Evolutionary conservation across 2,329 filamentous ascomycete genomes (phyloP).

Genomic region (Colletotrichum sublineola): DNA sequence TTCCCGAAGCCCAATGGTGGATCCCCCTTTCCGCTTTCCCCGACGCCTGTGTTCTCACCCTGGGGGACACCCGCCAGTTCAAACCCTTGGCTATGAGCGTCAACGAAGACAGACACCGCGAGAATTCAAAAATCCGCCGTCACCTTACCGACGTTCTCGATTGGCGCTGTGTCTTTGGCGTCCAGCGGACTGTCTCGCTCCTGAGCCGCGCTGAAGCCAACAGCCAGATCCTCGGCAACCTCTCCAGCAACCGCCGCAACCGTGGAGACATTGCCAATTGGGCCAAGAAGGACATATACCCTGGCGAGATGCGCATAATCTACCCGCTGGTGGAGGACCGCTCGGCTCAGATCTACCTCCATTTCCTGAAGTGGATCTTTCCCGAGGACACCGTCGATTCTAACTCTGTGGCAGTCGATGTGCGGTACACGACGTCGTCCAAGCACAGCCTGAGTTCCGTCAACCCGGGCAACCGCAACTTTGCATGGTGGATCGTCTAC

Average conservation of each 20-base stretch:
- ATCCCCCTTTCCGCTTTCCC: constrained; percentile 15
- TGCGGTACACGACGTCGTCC: neutral
- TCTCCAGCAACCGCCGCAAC: constrained; percentile 29
- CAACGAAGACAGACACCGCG: neutral
- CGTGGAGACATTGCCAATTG: constrained; percentile 21
- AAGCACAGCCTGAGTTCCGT: constrained; percentile 8
- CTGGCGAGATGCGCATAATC: constrained; percentile 20
- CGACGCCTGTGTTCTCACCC: constrained; percentile 3
- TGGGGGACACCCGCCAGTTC: constrained; percentile 29
- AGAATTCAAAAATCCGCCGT: neutral
- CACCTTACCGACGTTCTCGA: neutral
- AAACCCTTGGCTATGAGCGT: constrained; percentile 19
- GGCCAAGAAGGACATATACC: constrained; percentile 16
- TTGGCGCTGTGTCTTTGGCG: constrained; percentile 21
- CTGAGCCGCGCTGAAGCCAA: constrained; percentile 18
- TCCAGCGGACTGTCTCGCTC: constrained; percentile 19
- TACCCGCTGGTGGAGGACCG: neutral
- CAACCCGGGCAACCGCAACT: constrained; percentile 15
- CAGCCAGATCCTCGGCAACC: constrained; percentile 1
- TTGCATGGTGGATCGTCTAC: constrained; percentile 5
- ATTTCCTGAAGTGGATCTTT: constrained; percentile 14
- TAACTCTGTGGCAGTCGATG: constrained; percentile 13
- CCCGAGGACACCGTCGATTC: neutral
- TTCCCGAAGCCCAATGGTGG: constrained; percentile 30
- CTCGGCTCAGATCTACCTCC: neutral